phyloP scores from a whole-genome alignment of 768 basidiomycete species.

The Tubosaeta brunneosetosa region DNA sequence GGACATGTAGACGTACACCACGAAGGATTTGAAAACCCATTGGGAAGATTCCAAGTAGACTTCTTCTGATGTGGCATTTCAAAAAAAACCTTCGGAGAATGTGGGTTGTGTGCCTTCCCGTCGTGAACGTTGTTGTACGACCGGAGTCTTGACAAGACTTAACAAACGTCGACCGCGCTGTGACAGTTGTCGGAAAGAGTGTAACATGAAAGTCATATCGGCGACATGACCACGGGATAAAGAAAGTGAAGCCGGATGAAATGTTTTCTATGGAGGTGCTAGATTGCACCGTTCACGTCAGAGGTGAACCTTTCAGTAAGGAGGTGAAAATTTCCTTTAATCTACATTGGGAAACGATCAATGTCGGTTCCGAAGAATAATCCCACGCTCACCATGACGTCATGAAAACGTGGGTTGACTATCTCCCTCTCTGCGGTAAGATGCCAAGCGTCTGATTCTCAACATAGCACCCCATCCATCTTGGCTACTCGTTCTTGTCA shows the following conservation, averaged over 20 bases:
- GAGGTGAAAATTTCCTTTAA: background rate
- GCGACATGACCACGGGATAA: constrained; percentile 40
- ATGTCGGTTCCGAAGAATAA: no score
- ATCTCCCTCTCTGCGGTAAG: constrained; percentile 54
- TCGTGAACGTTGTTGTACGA: constrained; percentile 13
- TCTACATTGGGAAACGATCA: background rate
- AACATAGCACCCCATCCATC: constrained; percentile 68
- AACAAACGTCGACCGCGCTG: constrained; percentile 32
- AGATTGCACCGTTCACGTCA: constrained; percentile 47
- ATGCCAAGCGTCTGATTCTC: constrained; percentile 5
- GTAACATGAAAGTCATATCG: constrained; percentile 29
- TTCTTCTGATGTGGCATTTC: constrained; percentile 30
- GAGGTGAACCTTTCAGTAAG: constrained; percentile 27
- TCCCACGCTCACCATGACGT: no score
- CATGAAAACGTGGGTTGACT: constrained; percentile 50
- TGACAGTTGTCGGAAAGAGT: constrained; percentile 27
- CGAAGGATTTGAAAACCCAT: constrained; percentile 42
- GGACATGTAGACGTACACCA: constrained; percentile 13
- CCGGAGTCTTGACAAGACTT: constrained; percentile 24
- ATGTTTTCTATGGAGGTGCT: constrained; percentile 33
- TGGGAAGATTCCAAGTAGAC: constrained; percentile 38
- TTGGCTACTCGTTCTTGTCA: constrained; percentile 58
- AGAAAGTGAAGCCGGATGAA: constrained; percentile 36
- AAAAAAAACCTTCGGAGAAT: constrained; percentile 28
- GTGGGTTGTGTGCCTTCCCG: constrained; percentile 18